Percentiles rank a stretch among this genome's conserved stretches.
Evolutionary conservation across 148 eudicot species (phyloP).

Genomic region (Silene latifolia): DNA sequence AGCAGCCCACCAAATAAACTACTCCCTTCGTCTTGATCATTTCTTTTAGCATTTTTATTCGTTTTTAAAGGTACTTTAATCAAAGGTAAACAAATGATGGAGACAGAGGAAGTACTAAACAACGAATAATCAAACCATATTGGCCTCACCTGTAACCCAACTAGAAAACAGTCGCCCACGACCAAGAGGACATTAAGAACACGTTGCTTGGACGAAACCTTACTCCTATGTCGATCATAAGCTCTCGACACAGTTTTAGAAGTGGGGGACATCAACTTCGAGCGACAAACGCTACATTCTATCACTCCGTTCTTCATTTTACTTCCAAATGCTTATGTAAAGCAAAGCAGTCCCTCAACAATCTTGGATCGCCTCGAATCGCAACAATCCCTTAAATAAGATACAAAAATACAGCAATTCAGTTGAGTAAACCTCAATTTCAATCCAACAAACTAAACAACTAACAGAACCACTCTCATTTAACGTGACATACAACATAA

Average conservation of each 20-base stretch:
- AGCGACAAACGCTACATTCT: conserved; percentile 90
- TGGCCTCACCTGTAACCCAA: conserved; percentile 76
- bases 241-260: conserved; percentile 68
- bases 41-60: too few species aligned
- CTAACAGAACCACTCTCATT: background rate
- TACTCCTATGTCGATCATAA: conserved; percentile 72
- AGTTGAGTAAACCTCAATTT: background rate
- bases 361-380: background rate
- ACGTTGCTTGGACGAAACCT: conserved; percentile 78
- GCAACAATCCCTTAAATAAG: conserved; percentile 12
- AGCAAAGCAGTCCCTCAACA: conserved; percentile 4
- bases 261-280: conserved; percentile 59
- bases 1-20: background rate
- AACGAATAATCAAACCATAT: background rate
- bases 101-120: background rate
- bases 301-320: conserved; percentile 67
- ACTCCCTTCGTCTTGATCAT: too few species aligned
- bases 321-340: conserved; percentile 14
- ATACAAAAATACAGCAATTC: background rate
- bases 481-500: conserved; percentile 5
- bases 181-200: conserved; percentile 73
- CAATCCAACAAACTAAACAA: background rate
- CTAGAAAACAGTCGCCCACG: conserved; percentile 84
- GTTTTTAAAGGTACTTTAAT: too few species aligned
- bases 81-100: too few species aligned